Conservation (phyloP, 805 yeast genomes). For the Candida fluviatilis region DNA sequence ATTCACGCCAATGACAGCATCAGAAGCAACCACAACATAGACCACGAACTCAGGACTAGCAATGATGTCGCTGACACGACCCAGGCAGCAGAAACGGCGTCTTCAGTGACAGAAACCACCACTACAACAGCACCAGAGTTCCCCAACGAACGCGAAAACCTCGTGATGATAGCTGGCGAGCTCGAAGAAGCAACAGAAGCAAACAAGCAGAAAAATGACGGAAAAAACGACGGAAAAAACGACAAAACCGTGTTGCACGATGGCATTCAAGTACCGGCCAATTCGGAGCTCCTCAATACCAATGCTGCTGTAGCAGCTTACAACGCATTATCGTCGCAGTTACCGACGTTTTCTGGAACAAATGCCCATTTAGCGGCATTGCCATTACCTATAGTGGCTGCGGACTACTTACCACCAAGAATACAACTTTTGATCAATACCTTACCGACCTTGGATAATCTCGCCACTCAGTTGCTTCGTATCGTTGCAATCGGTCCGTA, state of each 20-base stretch:
- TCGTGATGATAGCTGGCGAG: conserved; percentile 29
- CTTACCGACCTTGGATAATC: conserved; percentile 73
- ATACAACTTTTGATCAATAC: conserved; percentile 64
- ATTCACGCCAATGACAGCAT: too few species aligned
- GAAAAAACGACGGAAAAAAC: neutral
- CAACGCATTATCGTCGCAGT: conserved; percentile 35
- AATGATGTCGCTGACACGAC: too few species aligned
- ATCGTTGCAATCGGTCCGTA: conserved; percentile 70
- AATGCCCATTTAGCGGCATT: conserved; percentile 56
- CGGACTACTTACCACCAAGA: conserved; percentile 53
- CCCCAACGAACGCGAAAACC: conserved; percentile 19
- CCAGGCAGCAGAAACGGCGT: neutral
- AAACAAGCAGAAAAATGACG: conserved; percentile 6
- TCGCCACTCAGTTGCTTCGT: conserved; percentile 76
- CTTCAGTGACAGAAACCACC: neutral
- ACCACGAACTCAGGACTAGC: too few species aligned
- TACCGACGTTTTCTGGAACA: conserved; percentile 31
- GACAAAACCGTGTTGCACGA: conserved; percentile 16
- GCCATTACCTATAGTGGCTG: conserved; percentile 56
- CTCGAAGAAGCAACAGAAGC: conserved; percentile 28
- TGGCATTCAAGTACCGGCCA: conserved; percentile 30
- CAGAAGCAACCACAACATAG: too few species aligned
- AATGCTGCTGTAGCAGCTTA: conserved; percentile 40
- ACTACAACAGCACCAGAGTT: neutral
- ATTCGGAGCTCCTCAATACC: conserved; percentile 38